Conservation (phyloP, 2,329 filamentous ascomycete genomes). For the Metarhizium anisopliae region DNA sequence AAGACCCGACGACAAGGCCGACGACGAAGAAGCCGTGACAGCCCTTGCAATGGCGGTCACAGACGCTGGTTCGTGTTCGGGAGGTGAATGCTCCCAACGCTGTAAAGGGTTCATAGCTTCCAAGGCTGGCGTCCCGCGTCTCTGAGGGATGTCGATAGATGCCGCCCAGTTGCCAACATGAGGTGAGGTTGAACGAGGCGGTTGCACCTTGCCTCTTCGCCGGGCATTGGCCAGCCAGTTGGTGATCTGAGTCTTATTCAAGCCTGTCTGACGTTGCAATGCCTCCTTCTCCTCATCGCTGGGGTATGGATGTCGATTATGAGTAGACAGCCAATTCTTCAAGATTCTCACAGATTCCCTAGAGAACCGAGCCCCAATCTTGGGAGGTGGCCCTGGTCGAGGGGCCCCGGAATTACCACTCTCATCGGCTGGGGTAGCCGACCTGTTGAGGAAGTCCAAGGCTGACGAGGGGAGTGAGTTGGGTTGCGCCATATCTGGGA, state of each 20-base stretch:
- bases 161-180: constrained; percentile 50
- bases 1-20: constrained; percentile 42
- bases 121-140: constrained; percentile 44
- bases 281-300: constrained; percentile 79
- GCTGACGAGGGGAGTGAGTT: constrained; percentile 15
- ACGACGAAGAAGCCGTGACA: constrained; percentile 44
- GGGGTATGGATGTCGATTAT: constrained; percentile 78
- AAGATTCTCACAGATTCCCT: constrained; percentile 70
- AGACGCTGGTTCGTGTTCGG: constrained; percentile 51
- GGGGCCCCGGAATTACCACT: constrained; percentile 12
- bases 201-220: constrained; percentile 67
- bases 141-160: constrained; percentile 65
- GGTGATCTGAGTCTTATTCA: constrained; percentile 75
- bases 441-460: constrained; percentile 18
- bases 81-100: constrained; percentile 50
- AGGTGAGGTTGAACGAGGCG: constrained; percentile 60
- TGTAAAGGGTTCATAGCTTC: constrained; percentile 48
- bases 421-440: constrained; percentile 11
- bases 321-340: constrained; percentile 75
- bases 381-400: constrained; percentile 34
- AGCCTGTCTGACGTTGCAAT: constrained; percentile 67
- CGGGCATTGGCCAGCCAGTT: constrained; percentile 92
- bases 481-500: constrained; percentile 15
- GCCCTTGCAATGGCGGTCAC: constrained; percentile 50
- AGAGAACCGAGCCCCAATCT: constrained; percentile 69